Evolutionary conservation across 2,329 filamentous ascomycete genomes (phyloP).

Genomic region (Dactylellina drechsleri): DNA sequence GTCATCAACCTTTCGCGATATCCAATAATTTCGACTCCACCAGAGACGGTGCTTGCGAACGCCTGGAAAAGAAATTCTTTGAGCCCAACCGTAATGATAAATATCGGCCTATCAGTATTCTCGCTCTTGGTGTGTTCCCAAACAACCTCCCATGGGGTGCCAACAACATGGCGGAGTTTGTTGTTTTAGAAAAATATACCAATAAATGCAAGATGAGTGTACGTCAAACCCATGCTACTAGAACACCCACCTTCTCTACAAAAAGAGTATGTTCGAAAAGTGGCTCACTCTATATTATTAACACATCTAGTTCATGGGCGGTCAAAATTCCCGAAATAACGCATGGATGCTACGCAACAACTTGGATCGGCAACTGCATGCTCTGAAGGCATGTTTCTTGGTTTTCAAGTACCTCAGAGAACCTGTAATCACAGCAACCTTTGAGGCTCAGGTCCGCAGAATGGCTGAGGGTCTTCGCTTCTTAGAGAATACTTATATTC

Average conservation of each 20-base stretch:
- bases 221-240: slow-evolving; percentile 1
- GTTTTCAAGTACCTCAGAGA: slow-evolving; percentile 47
- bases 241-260: background rate
- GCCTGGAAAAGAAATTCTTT: background rate
- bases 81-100: background rate
- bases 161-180: slow-evolving; percentile 31
- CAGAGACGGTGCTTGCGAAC: background rate
- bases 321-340: background rate
- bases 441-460: slow-evolving; percentile 39
- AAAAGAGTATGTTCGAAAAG: background rate
- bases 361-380: slow-evolving; percentile 14
- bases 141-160: slow-evolving; percentile 16
- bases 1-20: slow-evolving; percentile 24
- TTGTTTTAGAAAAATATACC: slow-evolving; percentile 30
- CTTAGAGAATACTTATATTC: slow-evolving; percentile 37
- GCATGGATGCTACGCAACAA: background rate
- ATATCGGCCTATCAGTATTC: slow-evolving; percentile 30
- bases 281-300: background rate
- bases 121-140: slow-evolving; percentile 37
- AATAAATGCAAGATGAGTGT: slow-evolving; percentile 35
- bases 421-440: slow-evolving; percentile 18
- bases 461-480: slow-evolving; percentile 34
- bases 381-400: slow-evolving; percentile 33
- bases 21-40: slow-evolving; percentile 7
- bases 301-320: background rate